These are phyloP conservation scores for Acanthamoeba sp. DNA, from an alignment of 208 protist genomes.

Conservation along the genomic window DNA sequence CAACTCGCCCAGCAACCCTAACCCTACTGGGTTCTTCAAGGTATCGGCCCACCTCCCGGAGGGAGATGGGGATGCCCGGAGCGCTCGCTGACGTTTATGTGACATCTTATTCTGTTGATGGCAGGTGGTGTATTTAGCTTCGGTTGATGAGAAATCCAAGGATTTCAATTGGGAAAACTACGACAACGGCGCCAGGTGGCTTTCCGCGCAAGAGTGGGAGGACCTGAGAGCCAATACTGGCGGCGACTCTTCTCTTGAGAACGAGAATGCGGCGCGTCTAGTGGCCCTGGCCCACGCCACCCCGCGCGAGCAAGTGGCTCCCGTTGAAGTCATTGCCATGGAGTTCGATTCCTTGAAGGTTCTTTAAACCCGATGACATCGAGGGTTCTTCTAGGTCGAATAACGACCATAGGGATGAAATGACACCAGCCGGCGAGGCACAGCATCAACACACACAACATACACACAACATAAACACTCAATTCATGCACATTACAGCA, in stretches of 20 bases:
- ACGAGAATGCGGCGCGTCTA: background rate
- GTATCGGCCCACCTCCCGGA: background rate
- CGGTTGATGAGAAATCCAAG: background rate
- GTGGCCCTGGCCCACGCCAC: slow-evolving; percentile 14
- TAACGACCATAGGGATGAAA: no score
- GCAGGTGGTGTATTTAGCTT: background rate
- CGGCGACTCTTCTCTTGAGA: background rate
- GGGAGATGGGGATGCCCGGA: no score
- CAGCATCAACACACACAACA: no score
- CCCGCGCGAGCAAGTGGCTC: background rate
- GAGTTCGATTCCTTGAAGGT: background rate
- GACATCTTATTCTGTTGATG: background rate
- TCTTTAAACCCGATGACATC: no score
- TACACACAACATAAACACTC: no score
- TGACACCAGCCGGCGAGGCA: no score
- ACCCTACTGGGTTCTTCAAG: slow-evolving; percentile 19
- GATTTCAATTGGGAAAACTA: background rate
- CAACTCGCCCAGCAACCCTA: slow-evolving; percentile 6
- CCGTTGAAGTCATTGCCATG: slow-evolving; percentile 14
- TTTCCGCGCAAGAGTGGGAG: background rate
- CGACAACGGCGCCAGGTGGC: background rate
- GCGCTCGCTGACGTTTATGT: no score
- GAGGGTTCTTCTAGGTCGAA: no score
- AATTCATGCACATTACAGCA: no score
- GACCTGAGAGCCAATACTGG: background rate